Percentiles rank a stretch among this genome's conserved stretches.
phyloP scores from a whole-genome alignment of 2,329 filamentous ascomycete genomes.

The Colletotrichum falcatum region DNA sequence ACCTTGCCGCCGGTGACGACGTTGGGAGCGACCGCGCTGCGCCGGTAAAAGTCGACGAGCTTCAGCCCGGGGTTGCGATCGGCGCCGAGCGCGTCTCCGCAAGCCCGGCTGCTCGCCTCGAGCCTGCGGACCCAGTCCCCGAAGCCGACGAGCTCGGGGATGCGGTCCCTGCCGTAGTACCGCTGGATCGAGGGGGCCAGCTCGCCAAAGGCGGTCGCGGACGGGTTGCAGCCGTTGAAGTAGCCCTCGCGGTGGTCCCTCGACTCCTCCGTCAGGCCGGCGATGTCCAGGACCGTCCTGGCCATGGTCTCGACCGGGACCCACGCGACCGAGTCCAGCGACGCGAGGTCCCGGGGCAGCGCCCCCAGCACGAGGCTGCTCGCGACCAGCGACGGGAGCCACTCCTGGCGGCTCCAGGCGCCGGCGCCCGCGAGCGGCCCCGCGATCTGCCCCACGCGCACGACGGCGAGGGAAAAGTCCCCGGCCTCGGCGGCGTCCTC shows the following conservation, averaged over 20 bases:
- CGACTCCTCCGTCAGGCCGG: conserved; percentile 42
- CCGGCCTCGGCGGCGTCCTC: conserved; percentile 30
- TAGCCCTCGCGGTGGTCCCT: conserved; percentile 29
- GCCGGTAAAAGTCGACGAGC: conserved; percentile 62
- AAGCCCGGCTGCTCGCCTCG: conserved; percentile 55
- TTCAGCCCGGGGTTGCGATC: conserved; percentile 62
- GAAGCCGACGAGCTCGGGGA: conserved; percentile 55
- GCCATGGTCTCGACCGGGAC: conserved; percentile 63
- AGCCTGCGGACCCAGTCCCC: conserved; percentile 60
- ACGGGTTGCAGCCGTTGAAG: conserved; percentile 53
- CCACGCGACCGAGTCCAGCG: conserved; percentile 63
- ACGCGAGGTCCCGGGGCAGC: conserved; percentile 59
- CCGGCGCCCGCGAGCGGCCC: conserved; percentile 30
- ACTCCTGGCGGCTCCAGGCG: conserved; percentile 39
- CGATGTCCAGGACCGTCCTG: conserved; percentile 59
- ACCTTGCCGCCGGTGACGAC: too few species aligned
- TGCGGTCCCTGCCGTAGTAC: conserved; percentile 53
- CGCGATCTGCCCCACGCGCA: conserved; percentile 41
- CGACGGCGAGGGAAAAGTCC: conserved; percentile 27
- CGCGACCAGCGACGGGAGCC: conserved; percentile 42
- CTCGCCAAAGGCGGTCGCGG: conserved; percentile 52
- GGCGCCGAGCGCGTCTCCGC: conserved; percentile 51
- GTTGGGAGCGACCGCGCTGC: too few species aligned
- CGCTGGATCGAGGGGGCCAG: conserved; percentile 56
- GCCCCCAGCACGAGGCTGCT: conserved; percentile 62